Base-by-base conservation (phyloP, 768 basidiomycete species). In the Phaeolepiota aurea region DNA sequence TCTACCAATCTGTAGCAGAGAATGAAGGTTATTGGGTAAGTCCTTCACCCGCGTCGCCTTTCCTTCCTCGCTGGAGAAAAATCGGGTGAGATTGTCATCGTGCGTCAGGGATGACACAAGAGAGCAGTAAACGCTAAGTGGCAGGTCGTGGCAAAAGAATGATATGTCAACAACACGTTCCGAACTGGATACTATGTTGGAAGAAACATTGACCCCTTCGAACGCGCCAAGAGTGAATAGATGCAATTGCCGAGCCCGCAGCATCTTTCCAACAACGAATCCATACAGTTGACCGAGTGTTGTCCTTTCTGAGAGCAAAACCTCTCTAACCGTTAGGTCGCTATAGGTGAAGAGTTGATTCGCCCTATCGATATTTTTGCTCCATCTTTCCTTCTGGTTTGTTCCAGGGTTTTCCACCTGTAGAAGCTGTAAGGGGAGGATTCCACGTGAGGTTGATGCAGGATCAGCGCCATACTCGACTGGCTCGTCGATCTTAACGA, bases 261-360 rank as follows among this genome's bases (percentile, higher is more conserved):
- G 62, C 20, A 72, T 69, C 50, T 78, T 79, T 11, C 82, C 87
- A 11, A 76, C 64, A 32, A 83, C 71, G 57, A 74, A 88, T 11
- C 88, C 90, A 53, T 86, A 86, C 20, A 76, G 48, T 48, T 90
- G 87, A 2, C 76, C 71, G n/a, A 82, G 52, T 2, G 85, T 81
- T 19, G 75, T 76, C 34, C 74, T 69, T 53, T 93, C 86, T 2
- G 72, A 69, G n/a, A 86, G 59, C 42, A 90, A 65, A 21, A 76
- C 69, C 15, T 79, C 72, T 22, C 76, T 71, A 42, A 83, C 69
- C 5, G 67, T 71, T 14, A 65, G 54, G 42, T 76, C 76, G 37
- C 78, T 74, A 35, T 65, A 60, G 3, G 64, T 56, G 47, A 79
- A 76, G 3, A 82, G 59, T 44, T 79, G 67, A n/a, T 71, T 56